Evolutionary conservation across 148 eudicot species (phyloP).

Genomic region (Rheum nobile): DNA sequence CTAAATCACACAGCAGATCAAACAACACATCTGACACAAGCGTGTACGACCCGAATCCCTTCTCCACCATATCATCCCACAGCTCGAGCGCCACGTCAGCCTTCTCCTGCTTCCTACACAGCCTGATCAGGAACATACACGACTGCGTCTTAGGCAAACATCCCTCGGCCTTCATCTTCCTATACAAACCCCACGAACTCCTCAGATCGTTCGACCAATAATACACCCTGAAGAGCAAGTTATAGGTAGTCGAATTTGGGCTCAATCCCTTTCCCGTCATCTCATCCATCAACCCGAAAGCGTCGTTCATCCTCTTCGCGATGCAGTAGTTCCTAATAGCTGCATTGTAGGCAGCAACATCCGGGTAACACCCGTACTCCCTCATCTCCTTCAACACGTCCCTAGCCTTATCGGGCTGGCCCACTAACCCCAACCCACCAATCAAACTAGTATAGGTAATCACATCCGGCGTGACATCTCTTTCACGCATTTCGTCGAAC

Average conservation of each 20-base stretch:
- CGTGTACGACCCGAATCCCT: slow-evolving; percentile 68
- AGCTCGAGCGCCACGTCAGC: slow-evolving; percentile 80
- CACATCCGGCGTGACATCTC: slow-evolving; percentile 56
- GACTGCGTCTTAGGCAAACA: slow-evolving; percentile 82
- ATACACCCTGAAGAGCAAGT: slow-evolving; percentile 60
- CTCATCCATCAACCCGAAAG: slow-evolving; percentile 52
- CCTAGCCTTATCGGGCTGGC: slow-evolving; percentile 83
- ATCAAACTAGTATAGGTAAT: slow-evolving; percentile 74
- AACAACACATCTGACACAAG: slow-evolving; percentile 74
- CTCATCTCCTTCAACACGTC: slow-evolving; percentile 67
- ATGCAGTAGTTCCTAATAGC: slow-evolving; percentile 72
- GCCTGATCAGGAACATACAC: slow-evolving; percentile 68
- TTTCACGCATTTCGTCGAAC: slow-evolving; percentile 48
- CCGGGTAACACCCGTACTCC: slow-evolving; percentile 70
- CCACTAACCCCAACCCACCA: slow-evolving; percentile 77
- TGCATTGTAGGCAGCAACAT: slow-evolving; percentile 83
- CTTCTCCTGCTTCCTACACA: slow-evolving; percentile 65
- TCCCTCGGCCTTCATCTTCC: slow-evolving; percentile 55
- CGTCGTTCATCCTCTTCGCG: slow-evolving; percentile 62
- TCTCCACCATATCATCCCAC: slow-evolving; percentile 85
- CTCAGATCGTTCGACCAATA: slow-evolving; percentile 68
- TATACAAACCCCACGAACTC: slow-evolving; percentile 62
- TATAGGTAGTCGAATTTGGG: slow-evolving; percentile 77
- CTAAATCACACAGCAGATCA: slow-evolving; percentile 73
- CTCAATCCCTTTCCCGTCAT: slow-evolving; percentile 51